Conservation (phyloP, 352 stramenopile genomes). For the Globisporangium spiculum region DNA sequence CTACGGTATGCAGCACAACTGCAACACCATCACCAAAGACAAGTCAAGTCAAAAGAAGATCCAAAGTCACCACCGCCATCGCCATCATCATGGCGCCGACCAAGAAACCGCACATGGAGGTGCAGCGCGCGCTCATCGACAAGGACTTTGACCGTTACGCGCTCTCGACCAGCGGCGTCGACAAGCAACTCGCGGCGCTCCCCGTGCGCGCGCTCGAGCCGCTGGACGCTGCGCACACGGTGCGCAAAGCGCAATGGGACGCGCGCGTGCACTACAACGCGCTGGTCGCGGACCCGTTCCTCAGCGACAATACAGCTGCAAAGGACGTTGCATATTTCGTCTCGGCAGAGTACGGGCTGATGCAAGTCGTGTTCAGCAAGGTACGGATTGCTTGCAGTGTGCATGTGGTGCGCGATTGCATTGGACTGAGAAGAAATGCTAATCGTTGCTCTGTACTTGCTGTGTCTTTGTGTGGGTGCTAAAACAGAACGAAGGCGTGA, state of each 20-base stretch:
- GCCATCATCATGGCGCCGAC: slow-evolving; percentile 14
- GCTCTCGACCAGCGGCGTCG: slow-evolving; percentile 35
- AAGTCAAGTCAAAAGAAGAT: neutral
- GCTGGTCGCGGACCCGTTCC: slow-evolving; percentile 55
- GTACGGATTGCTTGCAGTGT: slow-evolving; percentile 13
- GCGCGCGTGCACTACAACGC: slow-evolving; percentile 66
- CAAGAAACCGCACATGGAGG: slow-evolving; percentile 44
- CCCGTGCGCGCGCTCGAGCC: slow-evolving; percentile 33
- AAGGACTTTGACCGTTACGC: slow-evolving; percentile 80
- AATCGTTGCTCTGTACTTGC: neutral
- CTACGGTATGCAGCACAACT: slow-evolving; percentile 4
- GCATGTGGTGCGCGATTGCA: slow-evolving; percentile 2
- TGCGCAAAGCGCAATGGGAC: slow-evolving; percentile 76
- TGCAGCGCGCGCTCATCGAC: slow-evolving; percentile 64
- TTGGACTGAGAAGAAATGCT: neutral
- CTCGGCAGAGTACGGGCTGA: slow-evolving; percentile 51
- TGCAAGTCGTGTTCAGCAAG: slow-evolving; percentile 48
- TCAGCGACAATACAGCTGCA: slow-evolving; percentile 21
- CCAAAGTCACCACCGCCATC: slow-evolving; percentile 1
- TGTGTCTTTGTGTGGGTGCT: neutral
- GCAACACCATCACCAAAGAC: slow-evolving; percentile 1
- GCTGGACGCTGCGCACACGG: slow-evolving; percentile 39
- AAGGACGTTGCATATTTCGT: slow-evolving; percentile 64
- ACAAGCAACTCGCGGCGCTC: slow-evolving; percentile 30
- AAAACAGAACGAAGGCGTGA: slow-evolving; percentile 22